These are phyloP conservation scores for Rhinocladiella mackenziei DNA, from an alignment of 2,329 filamentous ascomycete genomes.

Conservation along the genomic window DNA sequence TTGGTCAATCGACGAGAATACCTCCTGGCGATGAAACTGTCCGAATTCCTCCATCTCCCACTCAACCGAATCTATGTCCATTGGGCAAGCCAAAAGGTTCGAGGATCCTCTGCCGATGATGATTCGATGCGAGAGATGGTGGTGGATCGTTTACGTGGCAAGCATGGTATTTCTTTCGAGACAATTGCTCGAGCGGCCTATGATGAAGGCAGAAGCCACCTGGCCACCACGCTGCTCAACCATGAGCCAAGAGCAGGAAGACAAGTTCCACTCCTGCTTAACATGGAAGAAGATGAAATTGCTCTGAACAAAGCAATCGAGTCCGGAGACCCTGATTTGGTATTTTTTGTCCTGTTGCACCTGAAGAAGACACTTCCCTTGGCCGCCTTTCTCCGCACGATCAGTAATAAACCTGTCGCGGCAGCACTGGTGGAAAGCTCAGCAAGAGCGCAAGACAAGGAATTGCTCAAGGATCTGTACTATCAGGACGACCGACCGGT, in stretches of 20 bases:
- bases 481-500: constrained; percentile 92
- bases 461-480: constrained; percentile 88
- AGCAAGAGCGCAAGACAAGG: constrained; percentile 71
- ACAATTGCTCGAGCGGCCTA: constrained; percentile 89
- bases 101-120: constrained; percentile 77
- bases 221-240: constrained; percentile 87
- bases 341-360: constrained; percentile 82
- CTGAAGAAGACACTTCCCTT: constrained; percentile 87
- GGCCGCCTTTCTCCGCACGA: constrained; percentile 85
- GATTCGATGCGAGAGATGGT: constrained; percentile 82
- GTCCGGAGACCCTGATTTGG: constrained; percentile 87
- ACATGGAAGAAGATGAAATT: constrained; percentile 92
- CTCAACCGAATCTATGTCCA: constrained; percentile 91
- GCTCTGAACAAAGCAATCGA: constrained; percentile 95
- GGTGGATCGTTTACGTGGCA: constrained; percentile 79
- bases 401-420: constrained; percentile 79
- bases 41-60: constrained; percentile 78
- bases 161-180: constrained; percentile 92
- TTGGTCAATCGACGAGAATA: constrained; percentile 89
- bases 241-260: constrained; percentile 93
- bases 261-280: constrained; percentile 86
- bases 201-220: constrained; percentile 81
- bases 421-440: constrained; percentile 85
- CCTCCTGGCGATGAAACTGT: constrained; percentile 80
- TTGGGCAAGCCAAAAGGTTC: constrained; percentile 94